A percentile compares a stretch with the other conserved stretches of the same genome.
These are phyloP conservation scores for Alectoria sarmentosa DNA, from an alignment of 495 filamentous ascomycete species.

Conservation along the genomic window DNA sequence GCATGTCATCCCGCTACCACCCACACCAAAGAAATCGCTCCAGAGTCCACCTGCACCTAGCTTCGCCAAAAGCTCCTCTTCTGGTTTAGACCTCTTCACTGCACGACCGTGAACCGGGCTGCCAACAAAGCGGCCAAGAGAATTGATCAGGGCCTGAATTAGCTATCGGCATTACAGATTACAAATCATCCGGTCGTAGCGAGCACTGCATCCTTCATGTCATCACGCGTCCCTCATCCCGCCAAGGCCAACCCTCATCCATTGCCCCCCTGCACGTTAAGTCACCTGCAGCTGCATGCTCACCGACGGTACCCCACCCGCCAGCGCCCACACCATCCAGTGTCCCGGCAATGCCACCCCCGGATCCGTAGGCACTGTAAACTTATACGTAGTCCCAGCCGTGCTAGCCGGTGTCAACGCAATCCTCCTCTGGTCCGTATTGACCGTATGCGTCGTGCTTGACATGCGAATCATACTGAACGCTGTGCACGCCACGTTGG, in stretches of 20 bases:
- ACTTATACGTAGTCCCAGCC: constrained; percentile 19
- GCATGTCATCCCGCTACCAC: constrained; percentile 1
- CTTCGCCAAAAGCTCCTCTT: not conserved
- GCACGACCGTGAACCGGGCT: no score
- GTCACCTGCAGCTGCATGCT: not conserved
- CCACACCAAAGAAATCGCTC: not conserved
- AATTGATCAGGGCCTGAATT: not conserved
- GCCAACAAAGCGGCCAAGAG: not conserved
- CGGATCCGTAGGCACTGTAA: constrained; percentile 36
- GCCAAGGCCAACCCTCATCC: not conserved
- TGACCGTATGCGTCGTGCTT: constrained; percentile 41
- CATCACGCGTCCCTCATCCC: not conserved
- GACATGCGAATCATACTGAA: constrained; percentile 32
- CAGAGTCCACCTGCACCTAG: not conserved
- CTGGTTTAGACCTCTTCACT: not conserved
- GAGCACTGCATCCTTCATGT: not conserved
- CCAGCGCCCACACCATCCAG: constrained; percentile 45
- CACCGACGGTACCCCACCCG: constrained; percentile 31
- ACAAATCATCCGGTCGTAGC: not conserved
- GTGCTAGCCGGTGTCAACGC: constrained; percentile 24
- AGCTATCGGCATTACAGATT: not conserved
- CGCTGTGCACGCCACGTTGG: constrained; percentile 24
- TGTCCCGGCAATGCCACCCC: constrained; percentile 42
- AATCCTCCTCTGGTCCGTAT: constrained; percentile 45
- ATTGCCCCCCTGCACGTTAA: not conserved